A percentile compares a stretch with the other conserved stretches of the same genome.
Evolutionary conservation across 1,139 yeast genomes (phyloP).

Genomic region (Magnusiomyces ingens): DNA sequence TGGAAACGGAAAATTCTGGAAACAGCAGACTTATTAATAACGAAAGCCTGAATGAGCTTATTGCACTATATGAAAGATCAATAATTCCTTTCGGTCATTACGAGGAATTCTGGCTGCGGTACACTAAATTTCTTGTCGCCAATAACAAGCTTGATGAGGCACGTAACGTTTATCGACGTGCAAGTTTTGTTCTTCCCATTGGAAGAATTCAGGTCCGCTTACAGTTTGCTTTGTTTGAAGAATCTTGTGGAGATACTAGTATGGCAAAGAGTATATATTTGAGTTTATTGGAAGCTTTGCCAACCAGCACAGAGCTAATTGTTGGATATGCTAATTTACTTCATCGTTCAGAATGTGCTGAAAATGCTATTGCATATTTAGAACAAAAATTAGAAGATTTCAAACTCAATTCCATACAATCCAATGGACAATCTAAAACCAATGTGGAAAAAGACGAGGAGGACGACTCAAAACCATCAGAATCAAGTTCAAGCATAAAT

Average conservation of each 20-base stretch:
- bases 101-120: slow-evolving; percentile 57
- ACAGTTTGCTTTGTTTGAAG: slow-evolving; percentile 30
- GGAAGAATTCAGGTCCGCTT: slow-evolving; percentile 31
- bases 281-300: slow-evolving; percentile 26
- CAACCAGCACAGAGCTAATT: slow-evolving; percentile 29
- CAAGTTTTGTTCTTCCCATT: slow-evolving; percentile 28
- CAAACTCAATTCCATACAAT: background rate
- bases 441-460: too few species aligned
- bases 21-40: slow-evolving; percentile 27
- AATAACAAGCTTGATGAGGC: slow-evolving; percentile 20
- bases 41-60: background rate
- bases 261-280: slow-evolving; percentile 27
- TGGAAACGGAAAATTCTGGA: slow-evolving; percentile 37
- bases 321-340: slow-evolving; percentile 14
- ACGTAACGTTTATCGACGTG: slow-evolving; percentile 26
- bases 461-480: too few species aligned
- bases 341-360: slow-evolving; percentile 16
- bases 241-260: slow-evolving; percentile 25
- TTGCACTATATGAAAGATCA: slow-evolving; percentile 44
- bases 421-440: background rate
- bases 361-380: slow-evolving; percentile 20
- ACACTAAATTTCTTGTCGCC: slow-evolving; percentile 40
- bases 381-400: slow-evolving; percentile 8
- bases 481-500: background rate
- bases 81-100: slow-evolving; percentile 47